Evolutionary conservation across 1,284 basidiomycete genomes (phyloP), one percentile per base, ranked within the genome.

Genomic region (Melampsora larici-populina): DNA sequence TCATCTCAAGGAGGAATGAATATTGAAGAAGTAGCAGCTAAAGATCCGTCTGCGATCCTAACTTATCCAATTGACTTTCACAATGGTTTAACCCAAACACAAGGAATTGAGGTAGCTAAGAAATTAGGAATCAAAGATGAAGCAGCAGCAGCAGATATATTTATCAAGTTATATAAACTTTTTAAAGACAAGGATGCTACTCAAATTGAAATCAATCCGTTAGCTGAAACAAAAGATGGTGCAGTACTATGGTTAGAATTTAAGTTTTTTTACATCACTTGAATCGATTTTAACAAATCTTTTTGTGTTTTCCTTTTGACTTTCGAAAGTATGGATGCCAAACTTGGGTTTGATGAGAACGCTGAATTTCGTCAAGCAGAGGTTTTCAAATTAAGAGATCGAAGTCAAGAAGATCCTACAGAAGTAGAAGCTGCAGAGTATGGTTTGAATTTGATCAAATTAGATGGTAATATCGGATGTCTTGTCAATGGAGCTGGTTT

Each of bases 141-240:
- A 49, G 84, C 86, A 72, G 88, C 92, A 21, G 97, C 97, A 21
- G 96, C 96, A 0, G 90, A 93, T 80, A 93, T 93, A 80, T 99
- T 99, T 86, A 88, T 91, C 83, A 93, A 96, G 83, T 88, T 99
- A 78, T 98, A 97, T 88, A 91, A 89, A 83, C 91, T 99, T 82
- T 99, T 97, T 89, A 96, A 94, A 86, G 95, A 98, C 80, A 98
- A 96, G 87, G 97, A 99, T 84, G 94, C 96, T 6, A 99, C 97
- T 6, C 97, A 99, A 86, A 97, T 99, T 82, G 97, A 99, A 87
- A 99, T 99, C 85, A 99, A 99, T 87, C 97, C 97, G 31, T 87
- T 99, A 86, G 94, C 94, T n/a, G 91, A 98, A 86, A 92, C 94
- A 68, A 88, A 88, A 49, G 95, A 98, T 83, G 97, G 97, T 15